Percentiles rank a stretch among this genome's conserved stretches.
Evolutionary conservation across 768 basidiomycete species (phyloP).

Genomic region (Russula foetens): DNA sequence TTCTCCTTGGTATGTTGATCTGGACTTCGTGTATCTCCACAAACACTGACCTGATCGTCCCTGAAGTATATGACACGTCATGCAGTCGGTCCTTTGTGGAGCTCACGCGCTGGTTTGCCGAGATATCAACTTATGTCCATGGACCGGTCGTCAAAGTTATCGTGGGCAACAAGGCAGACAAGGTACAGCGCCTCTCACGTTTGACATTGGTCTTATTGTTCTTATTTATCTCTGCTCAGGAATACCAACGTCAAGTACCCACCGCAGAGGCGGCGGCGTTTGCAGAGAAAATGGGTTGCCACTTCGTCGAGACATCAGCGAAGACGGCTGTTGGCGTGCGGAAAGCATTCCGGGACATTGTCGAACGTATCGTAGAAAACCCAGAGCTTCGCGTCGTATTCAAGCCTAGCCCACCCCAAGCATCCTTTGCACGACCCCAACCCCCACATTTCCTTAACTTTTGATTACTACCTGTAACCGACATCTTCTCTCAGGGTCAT

Average conservation of each 20-base stretch:
- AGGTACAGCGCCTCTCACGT: conserved; percentile 37
- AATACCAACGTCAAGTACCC: conserved; percentile 81
- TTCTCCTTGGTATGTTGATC: conserved; percentile 51
- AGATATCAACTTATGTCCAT: conserved; percentile 88
- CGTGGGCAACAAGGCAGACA: conserved; percentile 93
- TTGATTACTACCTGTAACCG: not conserved
- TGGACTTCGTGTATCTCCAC: not conserved
- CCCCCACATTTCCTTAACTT: not conserved
- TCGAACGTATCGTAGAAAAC: conserved; percentile 73
- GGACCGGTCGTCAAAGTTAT: conserved; percentile 85
- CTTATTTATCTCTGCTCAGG: conserved; percentile 35
- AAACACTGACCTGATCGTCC: not conserved
- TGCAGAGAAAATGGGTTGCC: conserved; percentile 72
- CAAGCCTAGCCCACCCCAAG: conserved; percentile 13
- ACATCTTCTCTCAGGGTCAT: too few species aligned
- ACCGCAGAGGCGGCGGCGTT: conserved; percentile 71
- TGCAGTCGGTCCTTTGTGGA: conserved; percentile 89
- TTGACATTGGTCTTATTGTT: not conserved
- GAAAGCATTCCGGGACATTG: conserved; percentile 68
- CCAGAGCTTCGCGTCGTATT: conserved; percentile 62
- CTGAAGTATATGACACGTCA: conserved; percentile 85
- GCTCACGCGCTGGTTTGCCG: conserved; percentile 85
- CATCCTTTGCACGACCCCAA: not conserved
- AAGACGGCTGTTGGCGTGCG: conserved; percentile 82
- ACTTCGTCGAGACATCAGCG: conserved; percentile 88